phyloP scores from a whole-genome alignment of 345 rosid genomes.

The Angophora floribunda region DNA sequence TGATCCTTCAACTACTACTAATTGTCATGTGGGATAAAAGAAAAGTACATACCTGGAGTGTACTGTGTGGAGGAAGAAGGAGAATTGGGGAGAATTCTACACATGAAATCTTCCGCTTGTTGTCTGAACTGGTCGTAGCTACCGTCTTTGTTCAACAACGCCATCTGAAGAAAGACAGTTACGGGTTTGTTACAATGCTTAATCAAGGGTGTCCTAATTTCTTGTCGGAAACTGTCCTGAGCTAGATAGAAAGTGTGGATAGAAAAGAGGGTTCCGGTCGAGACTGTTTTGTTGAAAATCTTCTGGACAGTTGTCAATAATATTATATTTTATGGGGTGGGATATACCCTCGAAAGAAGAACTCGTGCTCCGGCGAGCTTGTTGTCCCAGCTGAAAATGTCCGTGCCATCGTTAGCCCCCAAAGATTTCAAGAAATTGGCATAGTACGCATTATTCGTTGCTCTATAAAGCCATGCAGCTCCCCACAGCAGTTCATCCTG shows the following conservation, averaged over 20 bases:
- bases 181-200: not conserved
- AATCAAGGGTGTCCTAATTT: not conserved
- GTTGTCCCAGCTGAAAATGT: constrained; percentile 92
- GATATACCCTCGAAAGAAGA: constrained; percentile 58
- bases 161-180: constrained; percentile 27
- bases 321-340: not conserved
- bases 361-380: constrained; percentile 86
- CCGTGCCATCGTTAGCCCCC: constrained; percentile 72
- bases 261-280: not conserved
- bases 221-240: not conserved
- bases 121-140: constrained; percentile 53
- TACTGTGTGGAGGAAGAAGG: constrained; percentile 71
- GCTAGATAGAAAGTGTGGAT: not conserved
- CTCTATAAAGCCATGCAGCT: constrained; percentile 71
- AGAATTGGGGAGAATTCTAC: constrained; percentile 72
- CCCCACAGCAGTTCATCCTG: constrained; percentile 96
- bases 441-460: constrained; percentile 57
- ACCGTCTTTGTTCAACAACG: constrained; percentile 43
- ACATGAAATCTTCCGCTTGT: constrained; percentile 79
- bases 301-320: not conserved
- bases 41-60: constrained; percentile 50
- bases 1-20: not conserved
- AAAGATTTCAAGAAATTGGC: constrained; percentile 51
- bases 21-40: not conserved
- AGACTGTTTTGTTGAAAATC: not conserved